Percentiles rank a stretch among this genome's conserved stretches.
Evolutionary conservation across 2,329 filamentous ascomycete genomes (phyloP).

Genomic region (Fusarium agapanthi): DNA sequence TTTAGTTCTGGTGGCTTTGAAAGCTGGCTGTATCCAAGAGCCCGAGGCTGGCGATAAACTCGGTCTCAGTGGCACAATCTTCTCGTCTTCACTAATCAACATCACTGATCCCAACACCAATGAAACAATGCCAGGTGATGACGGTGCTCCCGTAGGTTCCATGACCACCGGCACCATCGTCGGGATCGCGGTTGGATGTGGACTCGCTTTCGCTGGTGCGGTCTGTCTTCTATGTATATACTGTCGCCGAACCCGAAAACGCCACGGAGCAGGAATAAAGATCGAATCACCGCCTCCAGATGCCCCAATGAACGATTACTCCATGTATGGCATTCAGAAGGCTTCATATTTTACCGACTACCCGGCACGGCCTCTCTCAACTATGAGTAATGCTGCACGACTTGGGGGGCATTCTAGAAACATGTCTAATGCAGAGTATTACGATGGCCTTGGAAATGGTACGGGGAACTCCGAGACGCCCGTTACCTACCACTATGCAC

Average conservation of each 20-base stretch:
- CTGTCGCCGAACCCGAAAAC: slow-evolving; percentile 47
- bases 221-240: slow-evolving; percentile 58
- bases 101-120: slow-evolving; percentile 50
- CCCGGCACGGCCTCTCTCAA: background rate
- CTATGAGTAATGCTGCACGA: background rate
- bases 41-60: slow-evolving; percentile 51
- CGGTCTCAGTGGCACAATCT: slow-evolving; percentile 55
- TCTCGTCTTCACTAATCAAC: slow-evolving; percentile 49
- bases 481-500: slow-evolving; percentile 25
- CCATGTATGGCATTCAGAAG: slow-evolving; percentile 21
- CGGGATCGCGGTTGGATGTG: slow-evolving; percentile 60
- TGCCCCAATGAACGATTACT: slow-evolving; percentile 11
- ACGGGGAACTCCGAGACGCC: background rate
- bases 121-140: slow-evolving; percentile 38
- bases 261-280: slow-evolving; percentile 4
- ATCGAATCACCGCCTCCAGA: slow-evolving; percentile 16
- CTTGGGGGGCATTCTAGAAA: slow-evolving; percentile 1
- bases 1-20: slow-evolving; percentile 51
- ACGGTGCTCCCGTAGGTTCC: slow-evolving; percentile 28
- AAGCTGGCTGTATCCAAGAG: slow-evolving; percentile 58
- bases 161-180: slow-evolving; percentile 61
- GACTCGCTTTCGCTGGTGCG: slow-evolving; percentile 53
- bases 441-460: background rate
- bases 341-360: background rate
- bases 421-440: slow-evolving; percentile 20